Percentiles rank a stretch among this genome's conserved stretches.
These are phyloP conservation scores for Xylaria intraflava DNA, from an alignment of 495 filamentous ascomycete species.

Conservation along the genomic window DNA sequence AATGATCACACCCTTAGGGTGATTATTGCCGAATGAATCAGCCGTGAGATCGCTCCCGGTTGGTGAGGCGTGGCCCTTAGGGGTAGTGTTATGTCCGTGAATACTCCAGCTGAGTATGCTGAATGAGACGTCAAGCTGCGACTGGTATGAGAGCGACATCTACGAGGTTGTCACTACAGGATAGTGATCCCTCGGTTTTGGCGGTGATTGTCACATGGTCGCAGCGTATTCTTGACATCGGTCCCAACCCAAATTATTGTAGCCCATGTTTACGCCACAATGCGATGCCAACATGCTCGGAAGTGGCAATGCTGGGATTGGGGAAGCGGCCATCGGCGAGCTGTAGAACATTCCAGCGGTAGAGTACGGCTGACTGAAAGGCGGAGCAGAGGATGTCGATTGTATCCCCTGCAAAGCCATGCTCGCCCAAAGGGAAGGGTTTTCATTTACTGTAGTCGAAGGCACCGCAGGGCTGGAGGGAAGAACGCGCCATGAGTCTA, in stretches of 20 bases:
- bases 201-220: conserved; percentile 56
- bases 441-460: conserved; percentile 60
- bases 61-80: no score
- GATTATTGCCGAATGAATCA: conserved; percentile 20
- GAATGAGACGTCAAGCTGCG: conserved; percentile 14
- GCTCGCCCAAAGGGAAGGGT: conserved; percentile 71
- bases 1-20: conserved; percentile 6
- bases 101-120: conserved; percentile 14
- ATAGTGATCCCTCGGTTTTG: conserved; percentile 30
- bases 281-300: conserved; percentile 84
- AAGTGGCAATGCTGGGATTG: conserved; percentile 72
- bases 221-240: conserved; percentile 56
- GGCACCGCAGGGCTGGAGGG: conserved; percentile 77
- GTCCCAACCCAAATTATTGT: conserved; percentile 74
- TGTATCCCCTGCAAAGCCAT: conserved; percentile 64
- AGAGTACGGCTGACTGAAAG: conserved; percentile 73
- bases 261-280: conserved; percentile 72
- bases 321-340: conserved; percentile 55
- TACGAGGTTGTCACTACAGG: conserved; percentile 36
- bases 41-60: conserved; percentile 32
- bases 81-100: conserved; percentile 26
- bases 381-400: conserved; percentile 65
- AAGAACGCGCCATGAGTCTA: conserved; percentile 90
- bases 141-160: conserved; percentile 9
- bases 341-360: conserved; percentile 59